These are phyloP conservation scores for Boletus coccyginus DNA, from an alignment of 768 basidiomycete species.

Conservation along the genomic window DNA sequence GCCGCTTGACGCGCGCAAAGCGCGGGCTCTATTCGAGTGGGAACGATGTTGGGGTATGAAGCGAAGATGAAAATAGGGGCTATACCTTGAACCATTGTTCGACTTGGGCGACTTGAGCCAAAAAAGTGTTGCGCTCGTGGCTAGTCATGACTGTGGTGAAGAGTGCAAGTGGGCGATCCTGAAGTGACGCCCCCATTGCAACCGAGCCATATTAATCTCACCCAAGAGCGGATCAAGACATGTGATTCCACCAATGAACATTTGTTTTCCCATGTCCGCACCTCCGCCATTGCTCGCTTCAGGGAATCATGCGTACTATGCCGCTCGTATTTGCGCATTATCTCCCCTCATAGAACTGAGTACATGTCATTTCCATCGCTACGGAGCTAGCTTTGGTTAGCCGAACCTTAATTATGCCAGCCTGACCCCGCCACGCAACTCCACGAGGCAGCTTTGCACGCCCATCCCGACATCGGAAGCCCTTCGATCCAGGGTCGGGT, in stretches of 20 bases:
- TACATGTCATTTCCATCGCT: background rate
- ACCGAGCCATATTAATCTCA: conserved; percentile 28
- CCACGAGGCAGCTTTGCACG: background rate
- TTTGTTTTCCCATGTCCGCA: conserved; percentile 1
- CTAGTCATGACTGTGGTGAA: conserved; percentile 47
- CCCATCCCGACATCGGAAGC: no score
- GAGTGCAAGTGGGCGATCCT: background rate
- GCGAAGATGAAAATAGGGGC: conserved; percentile 10
- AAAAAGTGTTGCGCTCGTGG: conserved; percentile 66
- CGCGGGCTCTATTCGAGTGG: conserved; percentile 64
- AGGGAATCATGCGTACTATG: background rate
- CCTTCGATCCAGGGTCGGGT: background rate
- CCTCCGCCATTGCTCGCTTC: background rate
- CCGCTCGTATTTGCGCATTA: conserved; percentile 25
- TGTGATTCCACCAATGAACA: conserved; percentile 21
- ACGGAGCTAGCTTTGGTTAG: background rate
- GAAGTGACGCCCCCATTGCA: background rate
- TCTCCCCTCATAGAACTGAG: conserved; percentile 8
- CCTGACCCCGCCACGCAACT: background rate
- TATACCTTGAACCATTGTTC: conserved; percentile 92
- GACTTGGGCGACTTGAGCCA: conserved; percentile 78
- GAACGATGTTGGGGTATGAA: background rate
- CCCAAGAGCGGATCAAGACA: conserved; percentile 5
- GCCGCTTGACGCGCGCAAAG: conserved; percentile 82
- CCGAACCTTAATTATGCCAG: background rate